phyloP scores from a whole-genome alignment of 2,329 filamentous ascomycete species.

The Cladosporium sp. region DNA sequence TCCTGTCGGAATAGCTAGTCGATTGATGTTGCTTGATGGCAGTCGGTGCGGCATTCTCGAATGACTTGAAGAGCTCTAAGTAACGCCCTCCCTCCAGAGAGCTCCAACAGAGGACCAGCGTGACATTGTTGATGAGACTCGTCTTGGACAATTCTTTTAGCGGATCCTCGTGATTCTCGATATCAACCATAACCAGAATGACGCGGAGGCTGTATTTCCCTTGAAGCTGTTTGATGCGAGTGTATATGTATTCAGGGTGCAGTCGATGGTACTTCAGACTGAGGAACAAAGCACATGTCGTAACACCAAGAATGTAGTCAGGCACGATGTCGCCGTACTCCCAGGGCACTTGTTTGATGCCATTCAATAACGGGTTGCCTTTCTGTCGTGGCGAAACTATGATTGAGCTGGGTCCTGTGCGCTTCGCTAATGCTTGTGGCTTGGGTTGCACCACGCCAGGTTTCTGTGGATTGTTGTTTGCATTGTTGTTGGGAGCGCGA shows the following conservation, averaged over 20 bases:
- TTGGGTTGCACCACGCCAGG: constrained; percentile 61
- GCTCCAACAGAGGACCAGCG: constrained; percentile 89
- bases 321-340: constrained; percentile 96
- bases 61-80: constrained; percentile 90
- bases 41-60: constrained; percentile 76
- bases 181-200: constrained; percentile 87
- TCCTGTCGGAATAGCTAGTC: constrained; percentile 75
- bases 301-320: constrained; percentile 83
- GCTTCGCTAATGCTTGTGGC: constrained; percentile 73
- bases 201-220: constrained; percentile 84
- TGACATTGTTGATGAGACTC: constrained; percentile 86
- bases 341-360: constrained; percentile 80
- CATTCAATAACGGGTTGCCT: constrained; percentile 85
- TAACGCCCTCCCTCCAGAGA: constrained; percentile 91
- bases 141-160: constrained; percentile 90
- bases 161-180: constrained; percentile 86
- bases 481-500: constrained; percentile 26
- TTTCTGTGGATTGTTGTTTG: constrained; percentile 16
- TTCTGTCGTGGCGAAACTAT: constrained; percentile 89
- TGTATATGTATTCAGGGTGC: constrained; percentile 97
- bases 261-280: constrained; percentile 96
- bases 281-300: constrained; percentile 87
- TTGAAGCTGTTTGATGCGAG: constrained; percentile 76
- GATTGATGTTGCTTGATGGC: constrained; percentile 84
- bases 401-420: constrained; percentile 68